Conservation (phyloP, 805 yeast species). For the Cyberlindnera euphorbiiphila region DNA sequence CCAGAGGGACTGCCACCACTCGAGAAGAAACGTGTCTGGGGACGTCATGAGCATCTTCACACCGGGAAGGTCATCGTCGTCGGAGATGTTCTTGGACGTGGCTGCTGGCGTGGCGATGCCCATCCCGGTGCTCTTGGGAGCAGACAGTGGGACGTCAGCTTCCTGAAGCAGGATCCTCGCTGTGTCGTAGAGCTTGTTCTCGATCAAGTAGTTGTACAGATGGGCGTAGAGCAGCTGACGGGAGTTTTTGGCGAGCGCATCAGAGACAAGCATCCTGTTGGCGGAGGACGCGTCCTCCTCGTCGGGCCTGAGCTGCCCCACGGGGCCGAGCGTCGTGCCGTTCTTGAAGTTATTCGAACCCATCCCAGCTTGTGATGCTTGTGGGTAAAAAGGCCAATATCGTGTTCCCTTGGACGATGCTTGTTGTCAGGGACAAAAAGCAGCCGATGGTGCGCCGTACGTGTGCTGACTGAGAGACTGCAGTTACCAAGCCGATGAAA, state of each 20-base stretch:
- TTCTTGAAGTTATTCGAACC: conserved; percentile 7
- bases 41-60: conserved; percentile 40
- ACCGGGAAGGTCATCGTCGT: conserved; percentile 26
- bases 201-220: conserved; percentile 45
- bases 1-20: conserved; percentile 57
- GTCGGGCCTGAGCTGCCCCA: conserved; percentile 1
- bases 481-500: no score
- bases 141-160: conserved; percentile 38
- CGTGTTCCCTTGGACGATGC: no score
- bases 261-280: conserved; percentile 34
- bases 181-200: conserved; percentile 45
- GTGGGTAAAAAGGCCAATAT: no score
- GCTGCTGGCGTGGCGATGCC: not conserved
- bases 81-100: conserved; percentile 8
- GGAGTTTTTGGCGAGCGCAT: conserved; percentile 44
- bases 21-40: conserved; percentile 45
- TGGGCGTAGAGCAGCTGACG: conserved; percentile 49
- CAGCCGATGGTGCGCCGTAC: no score
- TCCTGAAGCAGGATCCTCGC: conserved; percentile 46
- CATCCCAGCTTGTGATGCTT: no score
- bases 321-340: conserved; percentile 4
- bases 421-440: no score
- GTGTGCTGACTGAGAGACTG: no score
- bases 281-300: conserved; percentile 9
- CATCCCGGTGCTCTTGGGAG: conserved; percentile 10